A percentile compares a stretch with the other conserved stretches of the same genome.
These are phyloP conservation scores for Colletotrichum caudatum DNA, from an alignment of 2,329 filamentous ascomycete species.

Conservation along the genomic window DNA sequence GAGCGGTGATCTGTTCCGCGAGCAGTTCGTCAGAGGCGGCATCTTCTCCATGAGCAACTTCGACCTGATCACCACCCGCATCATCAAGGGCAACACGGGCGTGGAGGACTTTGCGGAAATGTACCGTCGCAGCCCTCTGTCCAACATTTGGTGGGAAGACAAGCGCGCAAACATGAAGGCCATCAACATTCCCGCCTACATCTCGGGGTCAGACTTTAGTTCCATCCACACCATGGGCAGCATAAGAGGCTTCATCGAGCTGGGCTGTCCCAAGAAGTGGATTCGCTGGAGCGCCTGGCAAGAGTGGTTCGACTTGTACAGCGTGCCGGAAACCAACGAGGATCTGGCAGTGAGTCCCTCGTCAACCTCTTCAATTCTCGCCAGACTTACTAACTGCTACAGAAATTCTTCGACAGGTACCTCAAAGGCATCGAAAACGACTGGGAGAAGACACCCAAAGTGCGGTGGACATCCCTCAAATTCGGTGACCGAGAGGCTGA, in stretches of 20 bases:
- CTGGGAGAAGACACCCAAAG: conserved; percentile 60
- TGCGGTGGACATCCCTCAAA: conserved; percentile 56
- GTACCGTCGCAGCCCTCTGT: conserved; percentile 51
- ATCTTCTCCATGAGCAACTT: conserved; percentile 55
- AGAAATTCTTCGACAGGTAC: conserved; percentile 54
- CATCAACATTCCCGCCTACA: conserved; percentile 52
- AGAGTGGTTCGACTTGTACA: conserved; percentile 60
- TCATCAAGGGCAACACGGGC: conserved; percentile 50
- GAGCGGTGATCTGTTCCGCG: conserved; percentile 59
- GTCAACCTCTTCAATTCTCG: accelerated
- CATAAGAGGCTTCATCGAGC: conserved; percentile 49
- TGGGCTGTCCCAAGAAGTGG: conserved; percentile 55
- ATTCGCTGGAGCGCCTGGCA: conserved; percentile 54
- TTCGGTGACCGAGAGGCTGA: conserved; percentile 51
- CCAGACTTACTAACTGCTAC: background rate
- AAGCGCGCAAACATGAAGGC: conserved; percentile 53
- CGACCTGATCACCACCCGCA: conserved; percentile 55
- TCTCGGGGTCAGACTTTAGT: conserved; percentile 49
- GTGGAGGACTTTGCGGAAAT: conserved; percentile 58
- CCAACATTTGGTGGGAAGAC: conserved; percentile 54
- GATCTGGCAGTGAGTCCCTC: conserved; percentile 48
- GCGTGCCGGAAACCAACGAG: conserved; percentile 48
- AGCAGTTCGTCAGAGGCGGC: conserved; percentile 59
- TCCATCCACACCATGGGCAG: conserved; percentile 45
- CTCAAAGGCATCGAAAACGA: conserved; percentile 57